A percentile compares a stretch with the other conserved stretches of the same genome.
These are phyloP conservation scores for Spirogloea muscicola DNA, from an alignment of 139 green algal species.

Conservation along the genomic window DNA sequence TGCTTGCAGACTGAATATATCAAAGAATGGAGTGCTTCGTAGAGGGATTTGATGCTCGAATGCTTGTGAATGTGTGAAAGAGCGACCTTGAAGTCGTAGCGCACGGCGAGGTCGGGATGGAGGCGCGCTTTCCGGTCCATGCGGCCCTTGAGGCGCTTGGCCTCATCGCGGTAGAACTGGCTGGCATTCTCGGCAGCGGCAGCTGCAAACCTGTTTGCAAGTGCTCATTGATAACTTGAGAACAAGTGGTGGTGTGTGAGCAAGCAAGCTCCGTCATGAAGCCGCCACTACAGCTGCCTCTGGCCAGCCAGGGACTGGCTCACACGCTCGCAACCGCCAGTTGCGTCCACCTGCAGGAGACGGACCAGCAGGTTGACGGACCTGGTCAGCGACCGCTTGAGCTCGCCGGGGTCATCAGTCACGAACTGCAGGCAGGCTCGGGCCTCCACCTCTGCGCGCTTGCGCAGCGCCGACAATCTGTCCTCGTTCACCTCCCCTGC, in stretches of 20 bases:
- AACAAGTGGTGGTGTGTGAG: too few species aligned
- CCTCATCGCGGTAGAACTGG: conserved; percentile 57
- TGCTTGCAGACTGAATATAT: too few species aligned
- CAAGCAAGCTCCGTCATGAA: too few species aligned
- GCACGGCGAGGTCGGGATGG: conserved; percentile 48
- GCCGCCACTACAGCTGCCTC: too few species aligned
- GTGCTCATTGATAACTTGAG: too few species aligned
- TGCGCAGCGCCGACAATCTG: conserved; percentile 46
- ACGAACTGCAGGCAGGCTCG: background rate
- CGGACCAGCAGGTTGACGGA: background rate
- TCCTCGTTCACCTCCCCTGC: conserved; percentile 36
- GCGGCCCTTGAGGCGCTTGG: conserved; percentile 38
- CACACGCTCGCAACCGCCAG: background rate
- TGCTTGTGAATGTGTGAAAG: too few species aligned
- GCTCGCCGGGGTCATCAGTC: conserved; percentile 1
- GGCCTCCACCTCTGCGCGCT: conserved; percentile 30
- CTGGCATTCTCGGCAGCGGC: conserved; percentile 49
- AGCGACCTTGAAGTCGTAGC: conserved; percentile 65
- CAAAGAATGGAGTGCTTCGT: too few species aligned
- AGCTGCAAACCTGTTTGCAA: conserved; percentile 28
- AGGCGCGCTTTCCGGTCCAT: conserved; percentile 42
- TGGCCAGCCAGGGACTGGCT: too few species aligned
- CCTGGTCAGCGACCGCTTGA: conserved; percentile 23
- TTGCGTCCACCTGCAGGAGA: background rate
- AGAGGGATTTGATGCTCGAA: too few species aligned